Evolutionary conservation across 1,284 basidiomycete species (phyloP), one percentile per base, ranked within the genome.

Genomic region (Quambalaria eucalypti): DNA sequence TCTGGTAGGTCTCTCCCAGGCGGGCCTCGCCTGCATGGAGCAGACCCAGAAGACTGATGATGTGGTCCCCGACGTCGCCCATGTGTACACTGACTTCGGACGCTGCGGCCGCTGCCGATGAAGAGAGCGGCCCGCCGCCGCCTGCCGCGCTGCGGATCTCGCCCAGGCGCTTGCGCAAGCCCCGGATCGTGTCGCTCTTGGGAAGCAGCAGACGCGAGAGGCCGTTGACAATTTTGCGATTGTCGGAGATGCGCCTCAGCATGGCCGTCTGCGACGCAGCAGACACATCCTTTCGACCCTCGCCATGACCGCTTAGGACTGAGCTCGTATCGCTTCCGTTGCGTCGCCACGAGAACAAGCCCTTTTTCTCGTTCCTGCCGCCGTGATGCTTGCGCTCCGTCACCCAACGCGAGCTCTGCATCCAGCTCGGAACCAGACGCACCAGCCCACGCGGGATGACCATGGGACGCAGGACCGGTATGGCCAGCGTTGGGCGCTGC

Each of bases 11-110:
- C 66, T 93, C 86, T 56, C 85, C 85, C 25, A 97, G 80, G 76
- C 90, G 85, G 36, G 85, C 86, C 72, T 96, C 91, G 77, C 88
- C 89, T 74, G 93, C 87, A n/a, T 80, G 82, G 49, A 97, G 81
- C 2, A 88, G 84, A 65, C 87, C 85, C 66, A 92, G 87, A 61
- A 96, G 80, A 2, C 88, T 85, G 28, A 92, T 77, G 61, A 96
- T 90, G 76, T 97, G 92, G 77, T 97, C 90, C 80, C 92, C 87
- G 2, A 97, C 83, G 76, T 97, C 92, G 46, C 88, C 89, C 78
- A 95, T 83, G 74, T 96, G 91, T 16, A 91, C 87, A 4, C 64
- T 60, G 28, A 78, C 65, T 55, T 71, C 69, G 0, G 66, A 53
- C 9, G 59, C 36, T 48, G 53, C 51, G 48, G 50, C 49, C 5